phyloP scores from a whole-genome alignment of 1,139 yeast genomes.

The Hyphopichia fennica region DNA sequence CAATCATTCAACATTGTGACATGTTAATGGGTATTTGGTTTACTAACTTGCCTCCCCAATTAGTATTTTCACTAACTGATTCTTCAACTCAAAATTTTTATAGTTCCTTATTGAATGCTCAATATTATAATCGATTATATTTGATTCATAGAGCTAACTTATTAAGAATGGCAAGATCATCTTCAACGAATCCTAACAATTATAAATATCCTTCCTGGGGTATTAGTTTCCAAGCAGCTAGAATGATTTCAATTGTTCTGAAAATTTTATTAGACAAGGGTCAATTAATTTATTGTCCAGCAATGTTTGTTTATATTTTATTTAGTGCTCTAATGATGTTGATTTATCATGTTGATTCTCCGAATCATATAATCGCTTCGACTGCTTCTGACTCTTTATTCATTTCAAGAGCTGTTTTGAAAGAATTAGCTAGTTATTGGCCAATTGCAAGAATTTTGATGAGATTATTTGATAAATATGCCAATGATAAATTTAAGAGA shows the following conservation, averaged over 20 bases:
- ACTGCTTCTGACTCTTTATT: constrained; percentile 60
- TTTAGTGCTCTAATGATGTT: constrained; percentile 74
- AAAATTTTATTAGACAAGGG: constrained; percentile 57
- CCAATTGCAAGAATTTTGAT: constrained; percentile 45
- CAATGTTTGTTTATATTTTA: constrained; percentile 54
- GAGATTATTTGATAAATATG: constrained; percentile 46
- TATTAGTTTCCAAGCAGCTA: constrained; percentile 81
- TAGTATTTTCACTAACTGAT: constrained; percentile 64
- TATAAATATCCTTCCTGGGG: constrained; percentile 79
- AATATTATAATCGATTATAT: constrained; percentile 71
- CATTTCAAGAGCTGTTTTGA: constrained; percentile 52
- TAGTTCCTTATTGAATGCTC: constrained; percentile 64
- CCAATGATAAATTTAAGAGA: constrained; percentile 44
- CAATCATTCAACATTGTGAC: constrained; percentile 71
- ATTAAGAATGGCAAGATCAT: constrained; percentile 48
- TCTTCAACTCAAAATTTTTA: constrained; percentile 52
- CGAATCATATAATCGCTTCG: constrained; percentile 54
- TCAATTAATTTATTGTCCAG: constrained; percentile 55
- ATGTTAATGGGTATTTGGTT: constrained; percentile 82
- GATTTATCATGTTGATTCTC: constrained; percentile 70
- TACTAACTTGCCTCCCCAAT: constrained; percentile 61
- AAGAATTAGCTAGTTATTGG: constrained; percentile 50
- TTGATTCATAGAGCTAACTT: constrained; percentile 74
- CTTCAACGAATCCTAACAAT: constrained; percentile 44
- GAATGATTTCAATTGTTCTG: constrained; percentile 70